Base-by-base conservation (phyloP, 345 rosid species). In the Salix suchowensis region DNA sequence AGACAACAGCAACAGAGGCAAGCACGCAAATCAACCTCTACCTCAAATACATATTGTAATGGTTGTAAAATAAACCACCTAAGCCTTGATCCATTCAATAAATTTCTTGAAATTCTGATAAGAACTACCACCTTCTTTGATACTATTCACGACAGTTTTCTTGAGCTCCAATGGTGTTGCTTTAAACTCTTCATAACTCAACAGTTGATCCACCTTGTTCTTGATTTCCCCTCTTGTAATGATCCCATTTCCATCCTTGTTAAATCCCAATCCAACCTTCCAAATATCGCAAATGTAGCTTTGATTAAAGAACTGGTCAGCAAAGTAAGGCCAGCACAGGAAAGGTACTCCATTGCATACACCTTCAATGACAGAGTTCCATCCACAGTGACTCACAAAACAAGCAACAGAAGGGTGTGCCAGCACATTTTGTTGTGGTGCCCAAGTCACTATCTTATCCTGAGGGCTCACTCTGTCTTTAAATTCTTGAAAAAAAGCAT, bases 151-250 rank as follows among this genome's bases (percentile, higher is more conserved):
- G 8, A 78, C 82, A 28, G 60, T 67, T 65, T 82, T 75, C 78
- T 80, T 81, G 14, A 86, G 44, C 7, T 40, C 23, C 39, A 64
- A 69, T 71, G 84, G 74, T 68, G 26, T 70, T 79, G 68, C 70
- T 74, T 36, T 76, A 70, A 18, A 15, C 32, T 75, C 84, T 71
- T 54, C 72, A 32, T 70, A 62, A 12, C 62, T 36, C 64, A 88
- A 73, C 32, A 86, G 26, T 21, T 77, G 76, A 36, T 87, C 83
- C 54, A 79, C 42, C 81, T 84, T 88, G 23, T 60, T 75, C 75
- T 68, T 75, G 19, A 84, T 75, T 46, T 86, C 91, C 21, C 28
- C 23, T 7, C 67, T 40, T 9, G 72, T 2, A 0, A 84, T 10
- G 24, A 78, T 64, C 48, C 87, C 85, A 21, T 8, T 67, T 30